Evolutionary conservation across 2,329 filamentous ascomycete genomes (phyloP), one percentile per base, ranked within the genome.

Genomic region (Trichoderma arundinaceum): DNA sequence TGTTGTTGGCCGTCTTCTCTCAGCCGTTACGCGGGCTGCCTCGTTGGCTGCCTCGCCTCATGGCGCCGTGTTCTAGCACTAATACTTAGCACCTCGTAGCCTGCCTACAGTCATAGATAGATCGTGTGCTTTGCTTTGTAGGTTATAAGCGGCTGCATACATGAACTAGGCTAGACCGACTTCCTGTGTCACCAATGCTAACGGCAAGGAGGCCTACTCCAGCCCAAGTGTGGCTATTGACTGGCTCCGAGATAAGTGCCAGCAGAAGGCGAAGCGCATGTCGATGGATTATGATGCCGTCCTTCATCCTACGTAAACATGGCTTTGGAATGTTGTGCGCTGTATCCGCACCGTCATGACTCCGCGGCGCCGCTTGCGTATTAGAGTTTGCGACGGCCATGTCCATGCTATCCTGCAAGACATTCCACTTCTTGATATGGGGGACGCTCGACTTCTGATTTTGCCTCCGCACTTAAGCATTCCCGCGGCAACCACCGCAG

Each of bases 361-460:
- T 63, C 59, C 59, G 59, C 59, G 39, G 59, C 39, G 39, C 39
- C 32, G 28, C n/a, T 44, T 35, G 13, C 17, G 13, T 12, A 7
- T n/a, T 12, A 1, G 13, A 44, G 41, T 43, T 53, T 38, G 59
- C 59, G 59, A 63, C 59, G 59, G 59, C 48, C 22, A 63, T 38
- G 59, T 22, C 38, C 3, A 53, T 2, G 22, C 39, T 28, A 4
- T 39, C 7, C 57, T 19, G 4, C 15, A 22, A 13, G 48, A 8
- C 33, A 12, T 54, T 12, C 17, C 4, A 35, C 28, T 19, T 4
- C 6, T 28, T 8, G 19, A 19, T 28, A 39, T 13, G 10, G 9
- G 9, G 4, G 35, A n/a, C 17, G 5, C 17, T 28, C 17, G 1
- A 17, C 57, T 49, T 17, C 19, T 13, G 9, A 12, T 17, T 41